A percentile compares a stretch with the other conserved stretches of the same genome.
These are phyloP conservation scores for Alternaria ventricosa DNA, from an alignment of 2,329 filamentous ascomycete genomes.

Conservation along the genomic window DNA sequence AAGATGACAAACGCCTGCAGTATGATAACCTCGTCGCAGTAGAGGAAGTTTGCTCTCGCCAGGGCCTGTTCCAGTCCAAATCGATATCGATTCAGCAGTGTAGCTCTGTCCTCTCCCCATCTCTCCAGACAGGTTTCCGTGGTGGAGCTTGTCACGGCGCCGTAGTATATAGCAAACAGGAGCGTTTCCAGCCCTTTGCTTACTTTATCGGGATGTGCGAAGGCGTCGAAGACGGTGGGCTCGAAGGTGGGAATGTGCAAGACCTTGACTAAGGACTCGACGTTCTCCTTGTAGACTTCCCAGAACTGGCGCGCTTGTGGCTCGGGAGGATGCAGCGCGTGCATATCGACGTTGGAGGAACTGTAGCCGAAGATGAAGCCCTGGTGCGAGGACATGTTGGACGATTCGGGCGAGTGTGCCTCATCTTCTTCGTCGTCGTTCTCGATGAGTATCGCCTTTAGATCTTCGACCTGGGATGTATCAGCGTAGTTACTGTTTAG, in stretches of 20 bases:
- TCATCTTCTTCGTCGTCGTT: slow-evolving; percentile 67
- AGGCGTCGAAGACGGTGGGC: slow-evolving; percentile 65
- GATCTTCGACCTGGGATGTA: slow-evolving; percentile 61
- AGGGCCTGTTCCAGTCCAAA: slow-evolving; percentile 70
- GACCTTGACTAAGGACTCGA: slow-evolving; percentile 75
- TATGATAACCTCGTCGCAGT: slow-evolving; percentile 66
- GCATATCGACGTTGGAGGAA: slow-evolving; percentile 72
- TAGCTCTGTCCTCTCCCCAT: slow-evolving; percentile 60
- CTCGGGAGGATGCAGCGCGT: slow-evolving; percentile 69
- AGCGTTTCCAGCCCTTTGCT: slow-evolving; percentile 64
- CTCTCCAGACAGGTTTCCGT: slow-evolving; percentile 55
- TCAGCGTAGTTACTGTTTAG: not conserved
- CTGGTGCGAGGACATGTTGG: slow-evolving; percentile 60
- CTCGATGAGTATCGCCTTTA: slow-evolving; percentile 68
- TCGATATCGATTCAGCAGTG: slow-evolving; percentile 62
- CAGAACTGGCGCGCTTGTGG: slow-evolving; percentile 70
- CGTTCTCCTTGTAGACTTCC: slow-evolving; percentile 74
- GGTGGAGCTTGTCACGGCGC: slow-evolving; percentile 60
- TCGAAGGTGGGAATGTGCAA: slow-evolving; percentile 73
- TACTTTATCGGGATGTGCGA: slow-evolving; percentile 65
- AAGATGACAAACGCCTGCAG: slow-evolving; percentile 69
- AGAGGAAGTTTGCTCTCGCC: slow-evolving; percentile 67
- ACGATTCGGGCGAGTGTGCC: slow-evolving; percentile 49
- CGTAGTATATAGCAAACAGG: slow-evolving; percentile 69
- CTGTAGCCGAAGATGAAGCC: slow-evolving; percentile 76